Evolutionary conservation across 805 yeast species (phyloP), one percentile per base, ranked within the genome.

Genomic region (Metschnikowia amazonensis): DNA sequence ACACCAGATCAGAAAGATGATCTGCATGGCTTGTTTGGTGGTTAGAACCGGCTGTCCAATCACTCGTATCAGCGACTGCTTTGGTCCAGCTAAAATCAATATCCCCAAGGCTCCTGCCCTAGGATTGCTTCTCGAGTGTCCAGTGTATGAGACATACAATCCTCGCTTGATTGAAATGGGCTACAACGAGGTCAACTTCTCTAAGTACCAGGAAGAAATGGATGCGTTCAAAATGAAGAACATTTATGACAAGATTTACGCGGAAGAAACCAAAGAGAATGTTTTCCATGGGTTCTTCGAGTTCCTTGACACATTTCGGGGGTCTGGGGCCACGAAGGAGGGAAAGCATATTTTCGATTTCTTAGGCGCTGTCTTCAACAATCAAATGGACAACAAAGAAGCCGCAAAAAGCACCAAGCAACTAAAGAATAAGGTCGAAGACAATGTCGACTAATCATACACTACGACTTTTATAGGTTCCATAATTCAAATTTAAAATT

Each of bases 51-150:
- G 96, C 9, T 81, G 90, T 60, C 96, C 97, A 3, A 60, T 79
- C 27, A 76, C 77, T 21, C 80, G 96, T 57, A 86, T 94, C 50
- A 61, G 70, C 7, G 87, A 88, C 57, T 86, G 96, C 3, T 94
- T 88, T 62, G 80, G 81, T 4, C 74, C 80, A 1, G 77, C 77
- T 32, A 86, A 83, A 59, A 77, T 94, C 51, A 89, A 90, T 60
- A 86, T 94, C 52, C 99, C 99, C 45, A 94, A 94, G 66, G 99
- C 98, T 0, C 99, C 99, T 3, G 96, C 98, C 23, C 73, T 94
- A 49, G 99, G 99, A 0, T 72, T 94, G 45, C 69, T 94, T 42
- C 75, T 94, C 49, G 98, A 94, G 60, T 81, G 85, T 46, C 99
- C 99, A 0, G 95, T 90, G 10, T 94, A 88, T 63, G 95, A 86